phyloP scores from a whole-genome alignment of 2,329 filamentous ascomycete genomes.

The Botrytis fabae region DNA sequence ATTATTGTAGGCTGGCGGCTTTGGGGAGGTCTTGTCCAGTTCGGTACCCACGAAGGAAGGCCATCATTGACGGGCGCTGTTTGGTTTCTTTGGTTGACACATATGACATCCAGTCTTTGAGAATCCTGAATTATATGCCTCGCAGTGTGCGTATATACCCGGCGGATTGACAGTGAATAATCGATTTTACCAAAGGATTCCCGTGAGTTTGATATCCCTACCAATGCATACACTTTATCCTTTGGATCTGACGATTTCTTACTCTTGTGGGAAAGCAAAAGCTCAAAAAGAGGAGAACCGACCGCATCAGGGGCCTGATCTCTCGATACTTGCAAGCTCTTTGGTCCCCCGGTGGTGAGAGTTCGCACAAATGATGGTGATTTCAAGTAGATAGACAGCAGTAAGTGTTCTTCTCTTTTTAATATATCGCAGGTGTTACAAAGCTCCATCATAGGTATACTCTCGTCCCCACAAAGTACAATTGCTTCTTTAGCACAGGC shows the following conservation, averaged over 20 bases:
- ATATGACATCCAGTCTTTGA: slow-evolving; percentile 35
- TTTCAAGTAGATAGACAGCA: slow-evolving; percentile 29
- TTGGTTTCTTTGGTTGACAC: slow-evolving; percentile 35
- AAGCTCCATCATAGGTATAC: slow-evolving; percentile 43
- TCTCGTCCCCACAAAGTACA: slow-evolving; percentile 44
- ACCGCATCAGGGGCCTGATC: slow-evolving; percentile 25
- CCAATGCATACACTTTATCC: slow-evolving; percentile 38
- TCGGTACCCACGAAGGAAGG: slow-evolving; percentile 35
- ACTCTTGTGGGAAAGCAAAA: slow-evolving; percentile 35
- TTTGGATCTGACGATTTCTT: slow-evolving; percentile 38
- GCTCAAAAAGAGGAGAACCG: slow-evolving; percentile 33
- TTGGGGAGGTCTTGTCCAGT: slow-evolving; percentile 33
- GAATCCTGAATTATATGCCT: slow-evolving; percentile 33
- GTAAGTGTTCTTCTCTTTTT: slow-evolving; percentile 24
- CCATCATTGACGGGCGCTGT: slow-evolving; percentile 23
- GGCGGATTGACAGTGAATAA: slow-evolving; percentile 31
- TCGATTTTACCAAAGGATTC: slow-evolving; percentile 32
- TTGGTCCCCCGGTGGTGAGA: slow-evolving; percentile 32
- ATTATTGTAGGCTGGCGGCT: slow-evolving; percentile 26
- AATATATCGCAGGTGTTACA: slow-evolving; percentile 32
- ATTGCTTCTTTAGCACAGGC: slow-evolving; percentile 41
- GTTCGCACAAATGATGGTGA: slow-evolving; percentile 30
- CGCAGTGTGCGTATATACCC: slow-evolving; percentile 34
- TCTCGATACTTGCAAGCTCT: slow-evolving; percentile 33
- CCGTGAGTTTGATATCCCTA: slow-evolving; percentile 33